Evolutionary conservation across 164 flowering plant species (phyloP).

Genomic region (Tinospora cordifolia): DNA sequence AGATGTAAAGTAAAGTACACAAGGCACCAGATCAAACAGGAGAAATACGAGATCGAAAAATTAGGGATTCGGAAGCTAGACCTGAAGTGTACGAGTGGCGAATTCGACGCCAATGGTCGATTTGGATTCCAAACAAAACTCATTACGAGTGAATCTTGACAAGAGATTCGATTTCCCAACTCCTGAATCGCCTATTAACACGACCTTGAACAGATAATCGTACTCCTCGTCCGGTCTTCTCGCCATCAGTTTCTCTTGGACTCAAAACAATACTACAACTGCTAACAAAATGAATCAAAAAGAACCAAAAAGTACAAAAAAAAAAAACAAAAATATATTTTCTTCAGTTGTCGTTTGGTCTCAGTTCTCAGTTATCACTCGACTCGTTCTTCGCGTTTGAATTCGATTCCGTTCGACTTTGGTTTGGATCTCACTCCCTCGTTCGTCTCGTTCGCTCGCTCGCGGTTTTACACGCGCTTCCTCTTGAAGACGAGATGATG

Average conservation of each 20-base stretch:
- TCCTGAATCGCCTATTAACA: conserved; percentile 76
- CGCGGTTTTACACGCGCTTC: not conserved
- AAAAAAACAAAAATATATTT: too few relatives aligned
- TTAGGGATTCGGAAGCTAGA: conserved; percentile 8
- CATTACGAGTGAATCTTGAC: conserved; percentile 71
- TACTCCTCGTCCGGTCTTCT: conserved; percentile 53
- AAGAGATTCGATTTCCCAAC: conserved; percentile 79
- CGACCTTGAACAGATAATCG: conserved; percentile 76
- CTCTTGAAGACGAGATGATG: not conserved
- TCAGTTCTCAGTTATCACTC: not conserved
- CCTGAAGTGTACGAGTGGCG: conserved; percentile 77
- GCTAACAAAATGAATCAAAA: not conserved
- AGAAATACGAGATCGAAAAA: not conserved
- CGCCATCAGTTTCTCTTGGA: conserved; percentile 19
- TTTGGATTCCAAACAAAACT: conserved; percentile 72
- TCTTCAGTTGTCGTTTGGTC: not conserved
- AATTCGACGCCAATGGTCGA: conserved; percentile 82
- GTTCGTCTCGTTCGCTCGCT: not conserved
- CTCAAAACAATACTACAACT: not conserved
- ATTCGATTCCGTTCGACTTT: not conserved
- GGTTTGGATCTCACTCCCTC: not conserved
- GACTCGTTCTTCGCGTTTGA: not conserved
- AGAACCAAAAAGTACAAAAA: too few relatives aligned
- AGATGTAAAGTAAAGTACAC: conserved; percentile 9
- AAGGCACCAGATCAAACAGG: too few relatives aligned